Base-by-base conservation (phyloP, 257 asterid species). In the Lycium barbarum region DNA sequence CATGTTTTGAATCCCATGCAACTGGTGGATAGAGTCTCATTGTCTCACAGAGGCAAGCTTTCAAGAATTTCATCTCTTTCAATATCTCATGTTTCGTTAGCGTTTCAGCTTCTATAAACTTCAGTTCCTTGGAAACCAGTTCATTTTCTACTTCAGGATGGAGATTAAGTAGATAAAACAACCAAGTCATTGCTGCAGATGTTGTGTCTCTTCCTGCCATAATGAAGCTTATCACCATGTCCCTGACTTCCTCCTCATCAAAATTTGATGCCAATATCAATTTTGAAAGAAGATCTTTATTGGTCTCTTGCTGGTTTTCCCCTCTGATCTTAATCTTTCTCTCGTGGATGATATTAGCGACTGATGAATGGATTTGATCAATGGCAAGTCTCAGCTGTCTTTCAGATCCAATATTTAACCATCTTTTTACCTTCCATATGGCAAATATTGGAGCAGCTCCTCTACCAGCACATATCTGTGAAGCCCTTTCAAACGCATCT, bases 161-260 rank as follows among this genome's bases (percentile, higher is more conserved):
- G 65, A 85, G 8, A 2, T 94, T 85, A n/a, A 92, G 85, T 22
- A 91, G 33, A 47, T 88, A 89, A 85, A 94, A 92, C 74, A 91
- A 88, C 96, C 98, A 94, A 1, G 94, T 94, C 98, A 94, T 88
- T 17, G 93, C 94, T 0, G 98, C 91, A 36, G 98, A 92, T 3
- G 93, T 91, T 4, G 98, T 91, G 61, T 93, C 95, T 66, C 92
- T 84, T 43, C 98, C 96, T 4, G 98, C 96, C 91, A 94, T 89
- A 79, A 94, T 87, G 78, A 94, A 83, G 86, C 95, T 94, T 84
- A 94, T 90, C 78, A 91, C 83, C 84, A 91, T 90, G 67, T 92
- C 94, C 87, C 93, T 90, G 0, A 89, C 84, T 0, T 83, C 61
- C 61, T 51, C 90, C 2, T 90, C 93, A 2, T 89, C 90, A 9